phyloP scores from a whole-genome alignment of 345 rosid species.

The Erysimum cheiranthoides region DNA sequence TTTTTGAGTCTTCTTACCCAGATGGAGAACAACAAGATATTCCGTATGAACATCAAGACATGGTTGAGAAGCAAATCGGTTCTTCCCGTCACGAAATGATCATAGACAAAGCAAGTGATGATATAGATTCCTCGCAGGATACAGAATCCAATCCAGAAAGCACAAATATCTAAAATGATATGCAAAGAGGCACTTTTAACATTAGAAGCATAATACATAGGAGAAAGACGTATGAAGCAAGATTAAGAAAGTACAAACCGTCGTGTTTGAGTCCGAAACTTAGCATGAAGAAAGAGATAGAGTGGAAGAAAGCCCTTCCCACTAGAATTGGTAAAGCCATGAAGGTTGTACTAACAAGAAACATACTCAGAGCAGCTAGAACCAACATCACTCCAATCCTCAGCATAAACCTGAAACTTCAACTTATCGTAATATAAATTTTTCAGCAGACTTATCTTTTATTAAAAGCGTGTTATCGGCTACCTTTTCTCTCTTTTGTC shows the following conservation, averaged over 20 bases:
- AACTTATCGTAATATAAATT: not conserved
- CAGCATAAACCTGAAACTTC: constrained; percentile 17
- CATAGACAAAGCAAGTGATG: constrained; percentile 3
- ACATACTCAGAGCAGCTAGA: constrained; percentile 29
- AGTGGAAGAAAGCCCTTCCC: constrained; percentile 24
- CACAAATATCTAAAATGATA: constrained; percentile 24
- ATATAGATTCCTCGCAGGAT: not conserved
- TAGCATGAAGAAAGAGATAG: constrained; percentile 19
- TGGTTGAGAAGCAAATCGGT: not conserved
- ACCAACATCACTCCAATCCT: constrained; percentile 30
- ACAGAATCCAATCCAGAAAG: constrained; percentile 32
- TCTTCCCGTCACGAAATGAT: constrained; percentile 28
- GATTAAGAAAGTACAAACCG: constrained; percentile 25
- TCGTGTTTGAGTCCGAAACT: constrained; percentile 8
- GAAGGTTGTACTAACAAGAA: constrained; percentile 20
- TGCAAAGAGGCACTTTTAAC: not conserved
- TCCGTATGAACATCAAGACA: not conserved
- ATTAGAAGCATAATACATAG: constrained; percentile 8
- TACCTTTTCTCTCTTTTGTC: constrained; percentile 18
- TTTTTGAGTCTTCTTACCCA: constrained; percentile 13
- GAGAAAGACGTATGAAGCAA: constrained; percentile 1
- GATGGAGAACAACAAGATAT: constrained; percentile 22
- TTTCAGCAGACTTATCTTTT: not conserved
- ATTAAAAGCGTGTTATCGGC: not conserved
- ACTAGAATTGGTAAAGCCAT: constrained; percentile 28